A percentile compares a stretch with the other conserved stretches of the same genome.
These are phyloP conservation scores for Vigna trinervia DNA, from an alignment of 306 rosid species.

Conservation along the genomic window DNA sequence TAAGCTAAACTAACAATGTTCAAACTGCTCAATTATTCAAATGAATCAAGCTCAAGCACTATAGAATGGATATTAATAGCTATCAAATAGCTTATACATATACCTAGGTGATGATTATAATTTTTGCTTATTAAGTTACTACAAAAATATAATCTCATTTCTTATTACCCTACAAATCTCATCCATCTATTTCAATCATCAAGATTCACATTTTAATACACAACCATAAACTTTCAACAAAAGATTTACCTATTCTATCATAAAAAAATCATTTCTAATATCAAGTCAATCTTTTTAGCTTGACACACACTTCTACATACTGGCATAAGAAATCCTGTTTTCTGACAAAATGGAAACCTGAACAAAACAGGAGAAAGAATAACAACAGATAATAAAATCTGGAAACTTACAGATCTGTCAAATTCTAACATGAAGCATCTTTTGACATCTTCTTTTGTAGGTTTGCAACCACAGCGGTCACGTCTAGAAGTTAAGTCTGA, in stretches of 20 bases:
- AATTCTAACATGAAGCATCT: constrained; percentile 99
- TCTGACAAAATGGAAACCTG: background rate
- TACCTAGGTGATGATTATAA: background rate
- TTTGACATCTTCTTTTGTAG: constrained; percentile 93
- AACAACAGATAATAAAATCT: background rate
- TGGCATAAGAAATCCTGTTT: constrained; percentile 11
- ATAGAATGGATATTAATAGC: background rate
- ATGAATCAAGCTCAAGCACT: background rate
- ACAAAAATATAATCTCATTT: background rate
- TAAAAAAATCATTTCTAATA: background rate
- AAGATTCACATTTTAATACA: background rate
- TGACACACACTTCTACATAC: background rate
- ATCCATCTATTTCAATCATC: background rate
- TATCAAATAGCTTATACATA: background rate
- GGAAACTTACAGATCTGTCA: constrained; percentile 88
- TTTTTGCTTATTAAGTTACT: background rate
- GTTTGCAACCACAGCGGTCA: constrained; percentile 97
- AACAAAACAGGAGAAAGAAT: constrained; percentile 1
- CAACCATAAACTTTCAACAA: background rate
- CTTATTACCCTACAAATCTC: background rate
- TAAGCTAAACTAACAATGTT: background rate
- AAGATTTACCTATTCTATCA: background rate
- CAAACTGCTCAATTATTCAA: background rate
- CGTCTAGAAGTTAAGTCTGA: constrained; percentile 96
- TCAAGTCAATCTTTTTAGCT: background rate